Percentiles rank a stretch among this genome's conserved stretches.
Conservation (phyloP, 2,329 filamentous ascomycete species). For the Cladosporium phlei region DNA sequence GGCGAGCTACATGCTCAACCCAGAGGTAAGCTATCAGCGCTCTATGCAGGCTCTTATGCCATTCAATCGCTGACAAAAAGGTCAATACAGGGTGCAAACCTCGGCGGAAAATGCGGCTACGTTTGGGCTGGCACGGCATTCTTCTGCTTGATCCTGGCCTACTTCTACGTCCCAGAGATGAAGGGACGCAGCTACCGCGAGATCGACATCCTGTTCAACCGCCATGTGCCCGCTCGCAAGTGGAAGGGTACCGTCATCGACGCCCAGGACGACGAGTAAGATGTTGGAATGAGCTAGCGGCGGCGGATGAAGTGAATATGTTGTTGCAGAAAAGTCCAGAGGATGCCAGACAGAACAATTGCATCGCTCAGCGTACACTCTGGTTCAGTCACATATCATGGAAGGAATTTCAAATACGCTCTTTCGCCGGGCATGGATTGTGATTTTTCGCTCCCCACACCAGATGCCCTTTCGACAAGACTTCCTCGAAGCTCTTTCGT, state of each 20-base stretch:
- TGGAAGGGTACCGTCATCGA: constrained; percentile 55
- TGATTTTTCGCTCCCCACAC: no score
- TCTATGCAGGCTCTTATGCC: not conserved
- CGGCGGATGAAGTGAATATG: no score
- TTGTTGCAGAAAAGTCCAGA: no score
- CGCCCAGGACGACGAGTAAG: constrained; percentile 60
- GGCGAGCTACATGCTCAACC: constrained; percentile 57
- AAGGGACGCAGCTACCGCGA: constrained; percentile 56
- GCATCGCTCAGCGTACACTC: no score
- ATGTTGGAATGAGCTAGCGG: no score
- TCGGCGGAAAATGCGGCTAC: constrained; percentile 54
- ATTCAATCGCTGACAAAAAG: constrained; percentile 23
- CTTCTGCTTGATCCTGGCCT: constrained; percentile 47
- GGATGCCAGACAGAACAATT: no score
- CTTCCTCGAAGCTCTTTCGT: no score
- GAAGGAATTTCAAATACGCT: no score
- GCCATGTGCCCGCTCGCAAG: constrained; percentile 50
- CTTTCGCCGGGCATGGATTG: no score
- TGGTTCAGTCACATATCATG: no score
- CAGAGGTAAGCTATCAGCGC: constrained; percentile 20
- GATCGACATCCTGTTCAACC: constrained; percentile 57
- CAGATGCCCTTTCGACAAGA: no score
- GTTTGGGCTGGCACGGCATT: constrained; percentile 57
- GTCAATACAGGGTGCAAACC: not conserved
- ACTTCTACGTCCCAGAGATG: constrained; percentile 51